Evolutionary conservation across 2,329 filamentous ascomycete genomes (phyloP), one percentile per base, ranked within the genome.

Genomic region (Fusarium subtropicale): DNA sequence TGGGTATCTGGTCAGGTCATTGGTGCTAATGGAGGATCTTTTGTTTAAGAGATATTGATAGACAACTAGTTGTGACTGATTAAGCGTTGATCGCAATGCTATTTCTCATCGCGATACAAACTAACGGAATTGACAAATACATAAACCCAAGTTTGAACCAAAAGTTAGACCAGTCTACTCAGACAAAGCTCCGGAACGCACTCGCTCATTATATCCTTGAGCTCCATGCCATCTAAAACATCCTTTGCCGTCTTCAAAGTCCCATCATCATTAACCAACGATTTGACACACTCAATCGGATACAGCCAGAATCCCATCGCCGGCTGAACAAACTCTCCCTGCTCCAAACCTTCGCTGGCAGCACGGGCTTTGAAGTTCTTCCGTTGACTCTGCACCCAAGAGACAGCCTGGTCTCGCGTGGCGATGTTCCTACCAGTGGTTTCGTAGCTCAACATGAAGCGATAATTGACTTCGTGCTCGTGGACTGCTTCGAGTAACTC

Each of bases 1-100:
- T 63, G 60, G 60, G 48, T 63, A 7, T 63, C 60, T 38, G 57
- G 57, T 1, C 60, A 63, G 9, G 9, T 62, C 0, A 63, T 63
- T 4, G 60, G 57, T 7, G 47, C 57, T 6, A 63, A 63, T n/a
- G 60, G 60, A 4, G 60, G 48, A 11, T 56, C 60, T 2, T 63
- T 63, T 18, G 60, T 63, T 7, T 63, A 9, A 26, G 4, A 8
- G 10, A 16, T 20, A 8, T 8, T 2, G n/a, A 7, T 16, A 3
- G 12, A 16, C 2, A 0, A 4, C 1, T 22, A 13, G 20, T 39
- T 22, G 3, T 4, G 3, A 39, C 4, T 12, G 7, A 20, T 1
- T 11, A 20, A 38, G 5, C 16, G 16, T 18, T 7, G 8, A 34
- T n/a, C 9, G 34, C 16, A 2, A 9, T 9, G 5, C 8, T 36